These are phyloP conservation scores for Trichosanthes cucumerina DNA, from an alignment of 306 rosid genomes.

Conservation along the genomic window DNA sequence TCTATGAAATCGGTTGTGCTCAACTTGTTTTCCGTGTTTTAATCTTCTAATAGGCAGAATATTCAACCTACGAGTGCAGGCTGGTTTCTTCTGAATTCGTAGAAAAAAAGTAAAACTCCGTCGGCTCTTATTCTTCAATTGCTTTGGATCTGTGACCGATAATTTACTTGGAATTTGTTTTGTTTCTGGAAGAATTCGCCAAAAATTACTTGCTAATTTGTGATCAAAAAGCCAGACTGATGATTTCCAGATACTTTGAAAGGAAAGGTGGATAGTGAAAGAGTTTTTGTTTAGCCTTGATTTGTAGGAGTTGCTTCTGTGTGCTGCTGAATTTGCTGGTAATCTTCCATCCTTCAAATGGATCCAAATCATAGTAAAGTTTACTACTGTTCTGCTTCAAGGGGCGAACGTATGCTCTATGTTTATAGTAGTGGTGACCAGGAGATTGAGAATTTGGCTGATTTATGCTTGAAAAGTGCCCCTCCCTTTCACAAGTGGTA, in stretches of 20 bases:
- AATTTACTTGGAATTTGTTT: slow-evolving; percentile 20
- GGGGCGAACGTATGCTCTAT: slow-evolving; percentile 41
- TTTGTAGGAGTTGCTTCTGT: not conserved
- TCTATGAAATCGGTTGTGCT: not conserved
- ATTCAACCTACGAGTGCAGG: not conserved
- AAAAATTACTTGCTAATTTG: not conserved
- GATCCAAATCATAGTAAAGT: slow-evolving; percentile 49
- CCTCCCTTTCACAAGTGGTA: slow-evolving; percentile 76
- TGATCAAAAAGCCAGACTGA: not conserved
- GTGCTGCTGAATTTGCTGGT: not conserved
- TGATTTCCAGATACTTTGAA: not conserved
- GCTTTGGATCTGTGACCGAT: slow-evolving; percentile 26
- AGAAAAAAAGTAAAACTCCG: slow-evolving; percentile 16
- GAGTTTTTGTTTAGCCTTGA: not conserved
- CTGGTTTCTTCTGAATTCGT: slow-evolving; percentile 23
- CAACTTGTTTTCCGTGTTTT: not conserved
- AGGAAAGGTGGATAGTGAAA: not conserved
- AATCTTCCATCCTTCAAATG: slow-evolving; percentile 23
- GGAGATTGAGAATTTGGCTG: slow-evolving; percentile 45
- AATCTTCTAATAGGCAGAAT: not conserved
- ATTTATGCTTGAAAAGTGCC: slow-evolving; percentile 56
- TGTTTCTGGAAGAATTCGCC: slow-evolving; percentile 5
- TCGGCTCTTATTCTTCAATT: slow-evolving; percentile 30
- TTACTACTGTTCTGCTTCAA: slow-evolving; percentile 66
- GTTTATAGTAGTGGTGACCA: slow-evolving; percentile 40